Evolutionary conservation across 129 eudicot species (phyloP), one percentile per base, ranked within the genome.

Genomic region (Lonicera japonica): DNA sequence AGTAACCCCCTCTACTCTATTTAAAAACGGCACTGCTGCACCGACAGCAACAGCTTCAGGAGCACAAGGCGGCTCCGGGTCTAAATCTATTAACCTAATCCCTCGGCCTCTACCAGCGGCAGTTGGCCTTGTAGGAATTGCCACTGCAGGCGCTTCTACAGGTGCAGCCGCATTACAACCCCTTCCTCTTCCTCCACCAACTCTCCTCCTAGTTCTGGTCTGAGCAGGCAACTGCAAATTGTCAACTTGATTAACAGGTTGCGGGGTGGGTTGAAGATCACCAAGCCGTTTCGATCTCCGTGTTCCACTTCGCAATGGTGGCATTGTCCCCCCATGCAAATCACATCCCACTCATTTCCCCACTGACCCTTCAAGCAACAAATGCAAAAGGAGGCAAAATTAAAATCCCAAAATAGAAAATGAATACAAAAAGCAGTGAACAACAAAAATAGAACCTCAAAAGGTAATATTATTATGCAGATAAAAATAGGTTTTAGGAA

Each of bases 261-360:
- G 86, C 65, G 96, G 71, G 63, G 86, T 83, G 71, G 87, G 87
- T 74, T 92, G 99, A 78, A 80, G 89, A 74, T 88, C 96, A 77
- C 89, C 94, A 41, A 94, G 77, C 79, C 95, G 79, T 89, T 88
- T 94, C 73, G 96, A 88, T 88, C 99, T 88, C 82, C 99, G 73
- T 68, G 96, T 92, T 88, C 95, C 95, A 80, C 96, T 94, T 72
- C 89, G 89, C 87, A 94, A 76, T 78, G 88, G 96, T 78, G 99
- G 99, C 99, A 94, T 94, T 86, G 66, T 94, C 85, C 70, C 86
- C 79, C 96, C 99, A 94, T 82, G 79, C 95, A 94, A 78, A 64
- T 88, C 79, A 80, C 71, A 63, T 74, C 75, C 86, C 59, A 67
- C 75, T 73, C 78, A 73, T 71, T 67, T 56, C 65, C 64, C 59